A percentile compares a stretch with the other conserved stretches of the same genome.
These are phyloP conservation scores for Geosmithia morbida DNA, from an alignment of 2,329 filamentous ascomycete species.

Conservation along the genomic window DNA sequence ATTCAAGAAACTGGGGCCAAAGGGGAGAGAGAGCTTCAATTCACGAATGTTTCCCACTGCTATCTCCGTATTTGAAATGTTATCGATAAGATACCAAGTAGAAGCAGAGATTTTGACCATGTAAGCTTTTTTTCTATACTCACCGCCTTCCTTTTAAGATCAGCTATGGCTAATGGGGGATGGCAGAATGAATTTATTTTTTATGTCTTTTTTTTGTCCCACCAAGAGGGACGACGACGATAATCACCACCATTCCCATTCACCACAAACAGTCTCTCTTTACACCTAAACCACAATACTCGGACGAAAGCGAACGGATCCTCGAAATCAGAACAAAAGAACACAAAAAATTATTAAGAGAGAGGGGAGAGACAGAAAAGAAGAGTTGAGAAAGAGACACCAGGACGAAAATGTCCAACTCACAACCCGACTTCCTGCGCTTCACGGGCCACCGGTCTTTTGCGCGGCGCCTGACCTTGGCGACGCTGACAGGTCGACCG, in stretches of 20 bases:
- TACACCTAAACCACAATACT: neutral
- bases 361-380: neutral
- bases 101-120: slow-evolving; percentile 4
- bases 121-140: neutral
- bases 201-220: slow-evolving; percentile 6
- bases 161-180: neutral
- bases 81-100: slow-evolving; percentile 17
- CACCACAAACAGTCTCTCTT: neutral
- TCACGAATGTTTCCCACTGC: neutral
- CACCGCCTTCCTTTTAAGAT: slow-evolving; percentile 15
- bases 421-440: slow-evolving; percentile 43
- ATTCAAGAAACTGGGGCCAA: neutral
- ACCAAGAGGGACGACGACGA: neutral
- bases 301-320: neutral
- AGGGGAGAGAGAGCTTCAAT: neutral
- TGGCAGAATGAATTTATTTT: slow-evolving; percentile 23
- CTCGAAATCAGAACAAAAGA: neutral
- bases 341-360: neutral
- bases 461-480: slow-evolving; percentile 69
- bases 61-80: neutral
- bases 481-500: slow-evolving; percentile 79
- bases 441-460: slow-evolving; percentile 80
- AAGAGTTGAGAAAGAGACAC: neutral
- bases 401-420: slow-evolving; percentile 22
- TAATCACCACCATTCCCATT: neutral